A percentile compares a stretch with the other conserved stretches of the same genome.
Evolutionary conservation across 768 basidiomycete species (phyloP).

Genomic region (Suillus subaureus): DNA sequence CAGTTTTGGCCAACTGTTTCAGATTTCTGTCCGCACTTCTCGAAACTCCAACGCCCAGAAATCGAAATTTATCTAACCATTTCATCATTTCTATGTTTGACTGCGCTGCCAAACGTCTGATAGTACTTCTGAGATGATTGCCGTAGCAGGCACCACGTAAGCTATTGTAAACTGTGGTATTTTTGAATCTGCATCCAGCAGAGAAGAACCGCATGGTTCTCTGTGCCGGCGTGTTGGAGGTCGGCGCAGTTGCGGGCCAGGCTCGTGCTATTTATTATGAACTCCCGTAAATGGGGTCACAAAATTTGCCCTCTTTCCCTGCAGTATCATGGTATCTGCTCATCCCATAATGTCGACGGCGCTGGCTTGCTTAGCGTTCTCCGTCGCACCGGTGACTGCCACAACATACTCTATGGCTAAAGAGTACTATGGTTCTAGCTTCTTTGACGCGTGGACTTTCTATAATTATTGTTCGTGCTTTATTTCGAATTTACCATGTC

Average conservation of each 20-base stretch:
- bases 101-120: not conserved
- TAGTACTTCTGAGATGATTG: not conserved
- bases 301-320: not conserved
- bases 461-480: slow-evolving; percentile 52
- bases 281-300: not conserved
- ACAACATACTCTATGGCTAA: slow-evolving; percentile 54
- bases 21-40: not conserved
- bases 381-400: slow-evolving; percentile 20
- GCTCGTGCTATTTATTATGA: not conserved
- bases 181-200: not conserved
- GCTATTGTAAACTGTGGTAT: not conserved
- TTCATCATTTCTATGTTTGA: not conserved
- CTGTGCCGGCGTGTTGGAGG: not conserved
- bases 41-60: not conserved
- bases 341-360: not conserved
- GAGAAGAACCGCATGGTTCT: not conserved
- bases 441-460: slow-evolving; percentile 72
- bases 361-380: slow-evolving; percentile 4
- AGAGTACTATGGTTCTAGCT: slow-evolving; percentile 59
- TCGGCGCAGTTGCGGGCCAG: not conserved
- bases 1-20: not conserved
- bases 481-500: slow-evolving; percentile 1
- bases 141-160: not conserved
- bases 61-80: not conserved
- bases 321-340: not conserved